phyloP scores from a whole-genome alignment of 192 early-diverging fungal genomes.

The Coemansia sp. region DNA sequence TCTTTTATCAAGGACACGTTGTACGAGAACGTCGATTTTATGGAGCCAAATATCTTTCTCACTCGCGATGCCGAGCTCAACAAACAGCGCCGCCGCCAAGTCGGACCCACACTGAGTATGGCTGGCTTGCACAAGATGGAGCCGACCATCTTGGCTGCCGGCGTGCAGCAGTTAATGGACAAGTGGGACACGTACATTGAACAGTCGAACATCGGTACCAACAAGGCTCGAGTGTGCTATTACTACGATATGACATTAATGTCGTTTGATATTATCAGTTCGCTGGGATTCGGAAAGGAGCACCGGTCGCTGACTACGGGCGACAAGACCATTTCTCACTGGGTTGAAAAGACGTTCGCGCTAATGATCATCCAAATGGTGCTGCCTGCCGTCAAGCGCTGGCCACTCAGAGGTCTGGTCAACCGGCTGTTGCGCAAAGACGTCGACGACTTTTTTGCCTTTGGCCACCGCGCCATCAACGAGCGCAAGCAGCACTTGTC shows the following conservation, averaged over 20 bases:
- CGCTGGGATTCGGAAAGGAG: conserved; percentile 35
- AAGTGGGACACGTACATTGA: conserved; percentile 30
- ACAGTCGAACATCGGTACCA: neutral
- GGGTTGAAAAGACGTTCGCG: conserved; percentile 40
- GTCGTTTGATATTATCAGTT: conserved; percentile 41
- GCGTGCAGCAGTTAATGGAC: conserved; percentile 25
- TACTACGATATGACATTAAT: conserved; percentile 28
- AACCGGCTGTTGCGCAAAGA: conserved; percentile 16
- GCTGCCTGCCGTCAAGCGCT: conserved; percentile 23
- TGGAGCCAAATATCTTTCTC: conserved; percentile 49
- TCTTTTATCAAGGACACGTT: conserved; percentile 23
- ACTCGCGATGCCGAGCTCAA: conserved; percentile 37
- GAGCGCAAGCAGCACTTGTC: conserved; percentile 20
- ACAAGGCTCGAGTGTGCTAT: conserved; percentile 23
- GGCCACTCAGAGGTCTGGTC: conserved; percentile 15
- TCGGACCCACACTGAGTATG: conserved; percentile 34
- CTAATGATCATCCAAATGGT: conserved; percentile 45
- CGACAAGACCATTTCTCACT: conserved; percentile 15
- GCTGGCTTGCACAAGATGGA: conserved; percentile 39
- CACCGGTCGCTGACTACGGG: conserved; percentile 32
- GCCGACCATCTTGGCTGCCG: conserved; percentile 32
- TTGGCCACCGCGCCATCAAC: conserved; percentile 22
- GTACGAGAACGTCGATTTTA: conserved; percentile 31
- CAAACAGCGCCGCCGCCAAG: conserved; percentile 34
- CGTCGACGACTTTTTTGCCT: conserved; percentile 28